These are phyloP conservation scores for Salisapilia sapeloensis DNA, from an alignment of 352 stramenopile species.

Conservation along the genomic window DNA sequence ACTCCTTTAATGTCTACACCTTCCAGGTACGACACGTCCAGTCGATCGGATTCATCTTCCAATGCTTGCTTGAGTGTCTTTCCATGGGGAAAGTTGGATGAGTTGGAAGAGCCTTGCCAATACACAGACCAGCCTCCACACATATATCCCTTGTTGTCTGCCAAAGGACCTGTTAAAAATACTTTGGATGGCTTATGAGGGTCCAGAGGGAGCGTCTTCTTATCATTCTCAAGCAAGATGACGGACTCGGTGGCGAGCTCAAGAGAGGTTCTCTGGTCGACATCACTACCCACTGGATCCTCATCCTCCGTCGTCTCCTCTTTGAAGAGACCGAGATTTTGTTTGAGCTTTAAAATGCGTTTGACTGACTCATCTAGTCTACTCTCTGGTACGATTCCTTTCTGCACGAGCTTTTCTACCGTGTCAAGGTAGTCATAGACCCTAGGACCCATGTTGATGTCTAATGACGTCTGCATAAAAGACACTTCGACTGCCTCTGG, in stretches of 20 bases:
- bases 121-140: constrained; percentile 58
- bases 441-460: constrained; percentile 85
- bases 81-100: constrained; percentile 41
- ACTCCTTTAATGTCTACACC: constrained; percentile 33
- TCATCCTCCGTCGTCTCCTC: constrained; percentile 2
- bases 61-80: constrained; percentile 32
- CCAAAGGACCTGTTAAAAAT: constrained; percentile 43
- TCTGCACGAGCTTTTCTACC: constrained; percentile 26
- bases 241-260: constrained; percentile 58
- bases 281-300: constrained; percentile 17
- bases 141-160: constrained; percentile 50
- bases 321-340: constrained; percentile 6
- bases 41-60: not conserved
- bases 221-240: constrained; percentile 60
- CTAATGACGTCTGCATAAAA: constrained; percentile 74
- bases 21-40: constrained; percentile 14
- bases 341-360: constrained; percentile 34
- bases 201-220: constrained; percentile 18
- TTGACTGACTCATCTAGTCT: constrained; percentile 44
- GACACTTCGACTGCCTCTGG: constrained; percentile 47
- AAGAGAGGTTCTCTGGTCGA: constrained; percentile 36
- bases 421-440: constrained; percentile 25
- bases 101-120: constrained; percentile 46
- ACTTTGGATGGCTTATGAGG: constrained; percentile 6
- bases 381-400: constrained; percentile 17